Base-by-base conservation (phyloP, 225 moss, liverwort and hornwort species). In the Polytrichum commune region DNA sequence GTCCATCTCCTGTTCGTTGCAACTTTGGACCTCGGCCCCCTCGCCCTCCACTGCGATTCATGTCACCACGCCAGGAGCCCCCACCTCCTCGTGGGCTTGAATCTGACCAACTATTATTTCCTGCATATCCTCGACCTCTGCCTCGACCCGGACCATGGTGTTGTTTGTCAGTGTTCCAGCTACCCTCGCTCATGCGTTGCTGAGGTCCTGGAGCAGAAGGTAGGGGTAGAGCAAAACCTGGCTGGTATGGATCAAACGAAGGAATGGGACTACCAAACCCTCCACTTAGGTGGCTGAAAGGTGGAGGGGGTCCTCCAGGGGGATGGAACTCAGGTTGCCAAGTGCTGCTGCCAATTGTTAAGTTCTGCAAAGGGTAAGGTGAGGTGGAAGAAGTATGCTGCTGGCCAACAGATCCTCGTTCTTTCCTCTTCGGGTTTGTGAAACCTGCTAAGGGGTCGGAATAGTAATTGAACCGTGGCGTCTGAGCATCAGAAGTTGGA, bases 391-490 rank as follows among this genome's bases (percentile, higher is more conserved):
- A 29, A 27, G 58, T 55, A 18, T 19, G 30, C 64, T 23, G 60
- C 26, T 68, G 38, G 10, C 69, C 24, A 23, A 63, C 18, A 3
- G 29, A 62, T n/a, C 62, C 73, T 57, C 80, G 73, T 18, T 80
- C 84, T 66, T 81, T 80, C 60, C 84, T 71, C 74, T 81, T 84
- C 5, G 71, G 32, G 25, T 71, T 68, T 19, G 72, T 65, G 55
- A 84, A 84, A 18, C 80, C 84, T 3, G 88, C 88, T n/a, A 82
- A 77, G 4, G 85, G 88, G 66, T 88, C 80, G 56, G 88, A 82
- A 66, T 88, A 88, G 74, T 80, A 88, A 67, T 85, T 84, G 67
- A 88, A 88, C 35, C 73, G 79, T n/a, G 88, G 82, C 62, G 82
- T 76, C 0, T 76, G 75, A 35, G 80, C 84, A 63, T 88, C 80